Evolutionary conservation across 768 basidiomycete genomes (phyloP).

Genomic region (Megacollybia marginata): DNA sequence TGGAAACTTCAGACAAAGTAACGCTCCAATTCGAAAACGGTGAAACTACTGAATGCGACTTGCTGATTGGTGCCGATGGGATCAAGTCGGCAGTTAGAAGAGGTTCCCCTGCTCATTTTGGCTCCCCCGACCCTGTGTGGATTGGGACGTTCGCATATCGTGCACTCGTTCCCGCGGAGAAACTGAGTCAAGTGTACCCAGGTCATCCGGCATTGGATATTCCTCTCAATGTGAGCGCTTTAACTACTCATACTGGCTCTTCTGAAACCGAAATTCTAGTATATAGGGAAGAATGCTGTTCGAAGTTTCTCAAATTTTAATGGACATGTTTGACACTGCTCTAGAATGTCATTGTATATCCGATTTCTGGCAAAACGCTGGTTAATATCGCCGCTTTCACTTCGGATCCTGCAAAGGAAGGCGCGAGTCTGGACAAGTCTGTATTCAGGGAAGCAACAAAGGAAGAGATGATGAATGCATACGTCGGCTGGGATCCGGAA

Average conservation of each 20-base stretch:
- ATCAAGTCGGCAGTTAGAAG: constrained; percentile 27
- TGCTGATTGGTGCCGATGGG: constrained; percentile 35
- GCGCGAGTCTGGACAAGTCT: constrained; percentile 22
- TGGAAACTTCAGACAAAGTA: constrained; percentile 6
- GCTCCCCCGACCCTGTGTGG: constrained; percentile 25
- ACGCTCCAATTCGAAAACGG: constrained; percentile 38
- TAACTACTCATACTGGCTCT: constrained; percentile 4
- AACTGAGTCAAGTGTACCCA: constrained; percentile 18
- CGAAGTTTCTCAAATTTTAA: constrained; percentile 8
- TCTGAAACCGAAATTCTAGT: constrained; percentile 22
- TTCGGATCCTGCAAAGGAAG: constrained; percentile 19
- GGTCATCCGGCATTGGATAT: constrained; percentile 10
- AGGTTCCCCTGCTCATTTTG: constrained; percentile 14
- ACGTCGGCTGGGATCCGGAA: constrained; percentile 30
- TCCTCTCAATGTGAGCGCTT: constrained; percentile 19
- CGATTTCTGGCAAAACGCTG: constrained; percentile 25
- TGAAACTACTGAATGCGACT: constrained; percentile 35
- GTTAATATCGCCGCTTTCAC: constrained; percentile 28
- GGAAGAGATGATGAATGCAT: constrained; percentile 25
- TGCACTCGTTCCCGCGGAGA: constrained; percentile 24
- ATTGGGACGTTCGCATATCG: constrained; percentile 35
- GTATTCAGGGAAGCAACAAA: constrained; percentile 16
- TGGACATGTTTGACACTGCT: constrained; percentile 3
- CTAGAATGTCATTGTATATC: constrained; percentile 33
- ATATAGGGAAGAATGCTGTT: constrained; percentile 4